Conservation (phyloP, 2,329 filamentous ascomycete genomes). For the Pseudogymnoascus sp. region DNA sequence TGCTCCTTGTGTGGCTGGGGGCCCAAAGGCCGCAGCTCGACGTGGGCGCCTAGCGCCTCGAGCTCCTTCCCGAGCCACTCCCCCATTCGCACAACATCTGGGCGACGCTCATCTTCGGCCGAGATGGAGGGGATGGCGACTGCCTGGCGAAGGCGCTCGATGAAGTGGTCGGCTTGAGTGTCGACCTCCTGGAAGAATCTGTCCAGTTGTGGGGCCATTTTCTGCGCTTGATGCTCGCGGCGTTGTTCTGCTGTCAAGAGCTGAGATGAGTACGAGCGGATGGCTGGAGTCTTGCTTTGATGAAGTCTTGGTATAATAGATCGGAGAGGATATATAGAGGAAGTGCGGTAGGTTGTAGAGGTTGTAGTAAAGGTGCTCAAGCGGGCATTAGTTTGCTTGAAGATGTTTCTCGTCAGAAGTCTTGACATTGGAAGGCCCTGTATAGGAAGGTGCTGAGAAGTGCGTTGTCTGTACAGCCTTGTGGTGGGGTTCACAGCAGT, state of each 20-base stretch:
- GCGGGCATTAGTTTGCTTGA: slow-evolving; percentile 5
- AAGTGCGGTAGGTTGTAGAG: background rate
- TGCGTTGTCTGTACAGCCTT: slow-evolving; percentile 4
- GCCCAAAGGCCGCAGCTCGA: slow-evolving; percentile 78
- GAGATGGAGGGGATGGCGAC: slow-evolving; percentile 96
- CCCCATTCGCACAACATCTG: slow-evolving; percentile 94
- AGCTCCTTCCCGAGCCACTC: slow-evolving; percentile 82
- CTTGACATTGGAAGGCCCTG: slow-evolving; percentile 5
- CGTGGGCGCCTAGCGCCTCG: slow-evolving; percentile 71
- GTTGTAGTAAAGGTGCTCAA: background rate
- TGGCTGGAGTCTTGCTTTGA: background rate
- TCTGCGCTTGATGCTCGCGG: slow-evolving; percentile 45
- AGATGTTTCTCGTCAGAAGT: slow-evolving; percentile 4
- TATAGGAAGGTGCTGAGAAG: slow-evolving; percentile 8
- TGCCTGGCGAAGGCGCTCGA: slow-evolving; percentile 80
- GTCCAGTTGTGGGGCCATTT: slow-evolving; percentile 78
- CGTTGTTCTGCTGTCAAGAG: slow-evolving; percentile 7
- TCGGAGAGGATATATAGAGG: background rate
- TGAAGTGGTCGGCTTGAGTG: slow-evolving; percentile 67
- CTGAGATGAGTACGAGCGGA: slow-evolving; percentile 1
- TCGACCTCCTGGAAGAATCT: slow-evolving; percentile 92
- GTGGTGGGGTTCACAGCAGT: slow-evolving; percentile 1
- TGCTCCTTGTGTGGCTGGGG: slow-evolving; percentile 87
- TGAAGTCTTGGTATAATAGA: background rate
- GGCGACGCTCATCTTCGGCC: slow-evolving; percentile 77